Evolutionary conservation across 2,329 filamentous ascomycete species (phyloP), one percentile per base, ranked within the genome.

Genomic region (Tolypocladium pustulatum): DNA sequence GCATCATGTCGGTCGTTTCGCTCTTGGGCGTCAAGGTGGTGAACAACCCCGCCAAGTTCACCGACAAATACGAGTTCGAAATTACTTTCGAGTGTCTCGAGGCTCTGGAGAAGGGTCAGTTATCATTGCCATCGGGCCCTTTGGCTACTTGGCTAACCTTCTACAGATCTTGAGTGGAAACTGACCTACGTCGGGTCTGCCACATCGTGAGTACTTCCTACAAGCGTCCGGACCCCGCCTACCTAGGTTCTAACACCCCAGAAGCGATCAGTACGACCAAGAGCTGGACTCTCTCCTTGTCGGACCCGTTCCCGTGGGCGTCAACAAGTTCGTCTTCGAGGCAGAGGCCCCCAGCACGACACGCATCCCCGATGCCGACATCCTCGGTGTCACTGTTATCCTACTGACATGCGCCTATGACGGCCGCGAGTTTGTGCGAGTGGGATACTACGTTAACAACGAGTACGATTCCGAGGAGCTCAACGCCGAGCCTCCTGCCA

Each of bases 391-490:
- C 56, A 99, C 94, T 4, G 94, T 99, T 68, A 91, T 99, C 67
- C 87, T 99, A 58, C 83, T 99, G 65, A 96, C 91, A 59, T 97
- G 94, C 76, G 89, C 91, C 73, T 99, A 99, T 76, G 94, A 99
- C 69, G 89, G 89, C 57, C 86, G 94, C 69, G 94, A 99, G 74
- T 99, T 99, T 68, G 91, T 99, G 43, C 91, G 94, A 65, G 93
- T 99, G 49, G 94, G 94, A 62, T 99, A 99, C 83, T 99, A 99
- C 67, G 94, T 99, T 69, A 99, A 97, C 81, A 99, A 99, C 69
- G 95, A 99, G 75, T 99, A 99, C 74, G 91, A 96, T 66, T 89
- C 89, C 32, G 91, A 95, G 68, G 90, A 96, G 72, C 82, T 99
- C 63, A 88, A 85, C 67, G 86, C 88, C 54, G 92, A 97, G 67